Evolutionary conservation across 1,139 yeast genomes (phyloP).

Genomic region (Pneumocystis oryctolagi): DNA sequence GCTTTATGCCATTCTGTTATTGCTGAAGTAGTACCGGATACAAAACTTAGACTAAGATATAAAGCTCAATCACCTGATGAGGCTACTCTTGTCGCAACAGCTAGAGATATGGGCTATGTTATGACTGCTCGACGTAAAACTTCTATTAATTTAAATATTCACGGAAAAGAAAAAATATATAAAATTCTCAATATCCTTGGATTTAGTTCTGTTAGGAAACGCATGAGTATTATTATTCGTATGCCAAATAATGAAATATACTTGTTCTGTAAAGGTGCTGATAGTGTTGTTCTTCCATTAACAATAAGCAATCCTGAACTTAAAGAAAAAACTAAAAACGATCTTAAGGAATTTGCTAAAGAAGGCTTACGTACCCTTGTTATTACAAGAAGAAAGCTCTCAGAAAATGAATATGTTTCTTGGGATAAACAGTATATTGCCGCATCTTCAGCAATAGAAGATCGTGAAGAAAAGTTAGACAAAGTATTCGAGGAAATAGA

Average conservation of each 20-base stretch:
- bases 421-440: conserved; percentile 61
- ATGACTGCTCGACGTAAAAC: conserved; percentile 62
- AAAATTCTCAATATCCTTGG: conserved; percentile 66
- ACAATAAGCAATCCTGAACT: conserved; percentile 37
- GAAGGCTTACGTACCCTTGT: conserved; percentile 93
- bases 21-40: conserved; percentile 38
- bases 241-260: conserved; percentile 41
- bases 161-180: conserved; percentile 58
- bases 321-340: conserved; percentile 58
- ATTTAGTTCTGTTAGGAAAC: conserved; percentile 81
- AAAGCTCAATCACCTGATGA: conserved; percentile 99
- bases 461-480: conserved; percentile 69
- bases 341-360: conserved; percentile 83
- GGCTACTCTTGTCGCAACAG: conserved; percentile 86
- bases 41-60: conserved; percentile 45
- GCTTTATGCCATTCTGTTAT: conserved; percentile 88
- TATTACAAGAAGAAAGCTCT: conserved; percentile 66
- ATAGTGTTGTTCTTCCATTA: conserved; percentile 54
- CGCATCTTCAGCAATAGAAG: conserved; percentile 57
- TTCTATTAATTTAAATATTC: conserved; percentile 53
- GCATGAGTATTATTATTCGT: conserved; percentile 86
- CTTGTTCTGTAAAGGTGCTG: conserved; percentile 85
- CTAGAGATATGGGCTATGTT: conserved; percentile 80
- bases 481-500: conserved; percentile 70
- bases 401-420: conserved; percentile 41